Base-by-base conservation (phyloP, 345 rosid species). In the Citrus australasica region DNA sequence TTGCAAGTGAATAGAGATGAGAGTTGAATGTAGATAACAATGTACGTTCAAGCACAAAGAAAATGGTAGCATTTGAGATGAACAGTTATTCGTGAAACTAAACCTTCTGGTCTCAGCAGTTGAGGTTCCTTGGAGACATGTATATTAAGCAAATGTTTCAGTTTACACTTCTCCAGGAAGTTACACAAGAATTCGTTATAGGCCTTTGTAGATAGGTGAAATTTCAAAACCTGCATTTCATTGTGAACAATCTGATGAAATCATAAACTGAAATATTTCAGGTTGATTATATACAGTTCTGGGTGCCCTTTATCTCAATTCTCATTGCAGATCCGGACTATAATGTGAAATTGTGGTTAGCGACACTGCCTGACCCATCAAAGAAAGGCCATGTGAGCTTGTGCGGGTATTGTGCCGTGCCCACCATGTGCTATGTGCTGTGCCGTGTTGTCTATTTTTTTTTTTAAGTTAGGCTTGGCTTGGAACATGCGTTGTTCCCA, bases 21-120 rank as follows among this genome's bases (percentile, higher is more conserved):
- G 76, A 80, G 22, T 14, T 21, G 74, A 58, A 79, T 77, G 76
- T 67, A 84, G 79, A 67, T 76, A 30, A 24, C 40, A 55, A 71
- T 63, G 21, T 67, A 32, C 2, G 61, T 16, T 21, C 62, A 46
- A 37, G 75, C 80, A 40, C 53, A 67, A 22, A 67, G 65, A 10
- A 51, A 13, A 38, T 21, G 59, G 69, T 5, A 42, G 68, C 32
- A 33, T 40, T 33, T 59, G 30, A 35, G 60, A 79, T 73, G 62
- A 66, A 35, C 32, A 48, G 71, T 37, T 65, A 13, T 58, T 70
- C 42, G 6, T 59, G 53, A 76, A 63, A 24, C 27, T 69, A 51
- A 61, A 35, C 32, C 28, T 33, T 61, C 38, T 28, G 38, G 10
- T 27, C 71, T 40, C 33, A 1, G n/a, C 42, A 33, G 60, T 66